Conservation (phyloP, 306 rosid species). For the Castanospermum australe region DNA sequence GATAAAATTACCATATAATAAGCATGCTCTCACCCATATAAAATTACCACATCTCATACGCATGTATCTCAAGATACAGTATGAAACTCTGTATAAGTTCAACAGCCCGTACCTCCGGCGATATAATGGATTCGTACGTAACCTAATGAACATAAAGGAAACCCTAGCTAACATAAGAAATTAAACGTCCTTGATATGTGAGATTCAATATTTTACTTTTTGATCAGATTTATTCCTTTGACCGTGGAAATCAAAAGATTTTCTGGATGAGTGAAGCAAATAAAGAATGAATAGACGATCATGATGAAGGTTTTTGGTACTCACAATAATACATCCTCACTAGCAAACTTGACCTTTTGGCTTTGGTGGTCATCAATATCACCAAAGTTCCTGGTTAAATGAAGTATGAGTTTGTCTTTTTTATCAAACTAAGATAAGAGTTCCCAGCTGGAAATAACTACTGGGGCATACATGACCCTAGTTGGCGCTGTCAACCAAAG, state of each 20-base stretch:
- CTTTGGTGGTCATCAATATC: background rate
- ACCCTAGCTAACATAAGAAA: background rate
- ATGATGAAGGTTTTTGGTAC: conserved; percentile 1
- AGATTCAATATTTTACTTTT: background rate
- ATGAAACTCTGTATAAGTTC: background rate
- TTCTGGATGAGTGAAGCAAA: background rate
- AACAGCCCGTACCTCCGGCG: background rate
- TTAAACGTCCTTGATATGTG: background rate
- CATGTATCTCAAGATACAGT: background rate
- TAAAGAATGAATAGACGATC: background rate
- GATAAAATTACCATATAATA: background rate
- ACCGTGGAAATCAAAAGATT: background rate
- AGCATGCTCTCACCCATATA: background rate
- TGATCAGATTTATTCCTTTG: background rate
- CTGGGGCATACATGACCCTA: conserved; percentile 9
- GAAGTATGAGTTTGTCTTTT: conserved; percentile 1
- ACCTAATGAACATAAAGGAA: background rate
- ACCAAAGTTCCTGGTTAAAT: background rate
- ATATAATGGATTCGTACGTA: background rate
- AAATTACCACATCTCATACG: background rate
- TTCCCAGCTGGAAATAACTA: background rate
- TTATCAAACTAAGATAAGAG: background rate
- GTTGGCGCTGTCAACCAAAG: conserved; percentile 19
- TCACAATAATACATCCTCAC: background rate
- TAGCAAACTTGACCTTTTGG: background rate